phyloP scores from a whole-genome alignment of 257 asterid genomes.

The Gentiana dahurica region DNA sequence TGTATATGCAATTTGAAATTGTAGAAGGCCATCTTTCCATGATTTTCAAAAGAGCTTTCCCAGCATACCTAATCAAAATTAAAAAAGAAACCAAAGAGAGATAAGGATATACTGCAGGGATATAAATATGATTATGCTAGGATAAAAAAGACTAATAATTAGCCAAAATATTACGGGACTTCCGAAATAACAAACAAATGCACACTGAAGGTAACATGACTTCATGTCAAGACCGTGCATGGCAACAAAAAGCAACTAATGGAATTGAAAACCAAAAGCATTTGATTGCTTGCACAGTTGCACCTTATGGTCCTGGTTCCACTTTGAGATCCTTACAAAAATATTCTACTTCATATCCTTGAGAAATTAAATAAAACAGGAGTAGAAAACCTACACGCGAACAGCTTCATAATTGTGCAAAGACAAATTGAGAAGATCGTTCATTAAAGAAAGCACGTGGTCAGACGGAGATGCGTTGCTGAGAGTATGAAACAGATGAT shows the following conservation, averaged over 20 bases:
- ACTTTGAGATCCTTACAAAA: too few relatives aligned
- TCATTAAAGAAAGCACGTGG: conserved; percentile 49
- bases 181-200: neutral
- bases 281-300: neutral
- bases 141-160: neutral
- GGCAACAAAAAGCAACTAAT: too few relatives aligned
- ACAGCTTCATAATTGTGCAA: conserved; percentile 93
- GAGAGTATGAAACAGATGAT: conserved; percentile 61
- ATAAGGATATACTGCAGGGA: conserved; percentile 10
- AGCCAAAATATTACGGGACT: neutral
- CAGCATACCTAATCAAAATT: conserved; percentile 59
- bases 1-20: conserved; percentile 66
- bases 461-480: conserved; percentile 56
- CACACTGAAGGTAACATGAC: too few relatives aligned
- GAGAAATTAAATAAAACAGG: neutral
- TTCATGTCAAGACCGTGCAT: too few relatives aligned
- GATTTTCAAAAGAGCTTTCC: conserved; percentile 71
- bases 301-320: neutral
- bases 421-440: conserved; percentile 78
- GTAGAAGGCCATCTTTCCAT: conserved; percentile 97
- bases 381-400: conserved; percentile 52
- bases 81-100: conserved; percentile 6
- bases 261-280: neutral
- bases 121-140: neutral
- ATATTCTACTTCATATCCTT: too few relatives aligned